These are phyloP conservation scores for Neostapfia colusana DNA, from an alignment of 176 grass and related monocot genomes.

Conservation along the genomic window DNA sequence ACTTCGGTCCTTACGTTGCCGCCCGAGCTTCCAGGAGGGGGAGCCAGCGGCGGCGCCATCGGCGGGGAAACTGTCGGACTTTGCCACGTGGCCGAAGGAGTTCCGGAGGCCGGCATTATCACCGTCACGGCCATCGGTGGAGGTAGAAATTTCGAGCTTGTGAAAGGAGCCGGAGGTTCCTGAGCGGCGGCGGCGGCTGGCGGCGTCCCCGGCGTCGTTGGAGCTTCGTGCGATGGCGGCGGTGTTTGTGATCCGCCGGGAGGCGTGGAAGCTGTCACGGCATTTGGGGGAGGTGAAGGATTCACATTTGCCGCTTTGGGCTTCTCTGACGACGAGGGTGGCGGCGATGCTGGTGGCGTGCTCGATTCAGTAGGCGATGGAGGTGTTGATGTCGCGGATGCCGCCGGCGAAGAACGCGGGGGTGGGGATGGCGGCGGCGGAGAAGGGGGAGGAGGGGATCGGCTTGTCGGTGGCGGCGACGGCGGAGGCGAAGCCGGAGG, in stretches of 20 bases:
- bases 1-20: slow-evolving; percentile 6
- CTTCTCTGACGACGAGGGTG: slow-evolving; percentile 15
- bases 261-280: not conserved
- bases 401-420: not conserved
- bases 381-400: not conserved
- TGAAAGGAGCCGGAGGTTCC: not conserved
- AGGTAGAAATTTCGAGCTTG: not conserved
- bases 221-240: not conserved
- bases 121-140: slow-evolving; percentile 15
- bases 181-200: not conserved
- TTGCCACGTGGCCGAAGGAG: not conserved
- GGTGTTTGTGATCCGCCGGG: not conserved
- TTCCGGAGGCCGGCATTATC: slow-evolving; percentile 17
- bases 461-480: slow-evolving; percentile 18
- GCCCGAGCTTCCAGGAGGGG: not conserved
- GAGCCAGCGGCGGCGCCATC: not conserved
- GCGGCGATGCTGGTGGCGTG: slow-evolving; percentile 2
- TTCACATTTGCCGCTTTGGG: not conserved
- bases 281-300: not conserved
- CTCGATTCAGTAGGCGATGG: not conserved
- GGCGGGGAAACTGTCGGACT: not conserved
- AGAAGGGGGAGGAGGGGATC: slow-evolving; percentile 28
- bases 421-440: not conserved
- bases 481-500: slow-evolving; percentile 31
- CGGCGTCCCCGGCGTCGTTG: not conserved